Conservation (phyloP, 495 filamentous ascomycete species). For the Aspergillus sclerotiicarbonarius region DNA sequence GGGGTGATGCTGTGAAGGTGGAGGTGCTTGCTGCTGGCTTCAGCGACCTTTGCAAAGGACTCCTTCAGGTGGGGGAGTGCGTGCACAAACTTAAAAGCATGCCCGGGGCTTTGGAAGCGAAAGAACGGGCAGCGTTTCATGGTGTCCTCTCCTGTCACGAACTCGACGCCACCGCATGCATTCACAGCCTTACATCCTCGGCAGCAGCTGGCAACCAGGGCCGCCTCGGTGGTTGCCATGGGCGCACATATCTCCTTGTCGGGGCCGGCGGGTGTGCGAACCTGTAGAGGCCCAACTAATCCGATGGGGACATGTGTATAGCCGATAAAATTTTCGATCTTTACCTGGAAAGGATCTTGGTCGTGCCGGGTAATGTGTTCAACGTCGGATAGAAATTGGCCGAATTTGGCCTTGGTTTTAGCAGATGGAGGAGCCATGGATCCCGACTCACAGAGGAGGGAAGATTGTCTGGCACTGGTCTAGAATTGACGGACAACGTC, state of each 20-base stretch:
- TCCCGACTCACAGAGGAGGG: not conserved
- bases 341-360: not conserved
- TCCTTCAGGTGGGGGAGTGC: not conserved
- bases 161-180: slow-evolving; percentile 9
- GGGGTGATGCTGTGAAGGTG: not conserved
- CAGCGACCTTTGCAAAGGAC: slow-evolving; percentile 7
- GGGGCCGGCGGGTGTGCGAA: not conserved
- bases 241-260: slow-evolving; percentile 11
- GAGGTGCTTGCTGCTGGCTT: slow-evolving; percentile 14
- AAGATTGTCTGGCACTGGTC: not conserved
- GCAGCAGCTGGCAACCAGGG: slow-evolving; percentile 18
- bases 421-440: not conserved
- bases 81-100: slow-evolving; percentile 8
- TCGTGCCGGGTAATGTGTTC: slow-evolving; percentile 2
- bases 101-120: slow-evolving; percentile 4
- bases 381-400: not conserved
- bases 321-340: slow-evolving; percentile 21
- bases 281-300: slow-evolving; percentile 13
- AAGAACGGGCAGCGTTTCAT: slow-evolving; percentile 17
- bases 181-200: slow-evolving; percentile 15
- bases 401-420: not conserved
- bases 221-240: slow-evolving; percentile 16
- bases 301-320: slow-evolving; percentile 15
- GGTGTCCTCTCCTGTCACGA: slow-evolving; percentile 6
- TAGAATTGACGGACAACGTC: not conserved